These are phyloP conservation scores for Trichoderma hamatum DNA, from an alignment of 2,329 filamentous ascomycete genomes.

Conservation along the genomic window DNA sequence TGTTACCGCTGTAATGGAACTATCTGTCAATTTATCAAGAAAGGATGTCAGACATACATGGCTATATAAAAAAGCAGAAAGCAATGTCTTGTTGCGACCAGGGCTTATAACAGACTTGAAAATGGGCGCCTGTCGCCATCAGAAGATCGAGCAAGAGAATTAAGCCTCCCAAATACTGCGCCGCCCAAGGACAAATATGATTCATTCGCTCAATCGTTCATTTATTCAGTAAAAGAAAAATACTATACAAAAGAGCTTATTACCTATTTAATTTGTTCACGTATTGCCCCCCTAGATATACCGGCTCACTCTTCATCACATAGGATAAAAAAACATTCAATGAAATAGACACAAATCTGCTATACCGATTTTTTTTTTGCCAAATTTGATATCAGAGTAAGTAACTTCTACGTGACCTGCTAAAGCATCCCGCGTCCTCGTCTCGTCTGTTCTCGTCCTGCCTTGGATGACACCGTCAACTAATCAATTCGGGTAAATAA, in stretches of 20 bases:
- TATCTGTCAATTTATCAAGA: not conserved
- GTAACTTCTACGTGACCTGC: slow-evolving; percentile 1
- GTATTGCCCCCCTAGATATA: not conserved
- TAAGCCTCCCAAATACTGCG: not conserved
- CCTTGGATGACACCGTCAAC: not conserved
- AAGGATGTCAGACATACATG: not conserved
- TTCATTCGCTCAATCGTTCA: not conserved
- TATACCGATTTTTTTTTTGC: slow-evolving; percentile 19
- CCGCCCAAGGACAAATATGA: not conserved
- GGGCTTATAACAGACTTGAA: not conserved
- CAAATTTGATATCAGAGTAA: slow-evolving; percentile 20
- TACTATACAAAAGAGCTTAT: not conserved
- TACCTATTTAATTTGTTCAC: not conserved
- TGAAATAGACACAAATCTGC: slow-evolving; percentile 8
- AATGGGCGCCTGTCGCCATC: not conserved
- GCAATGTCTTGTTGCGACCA: not conserved
- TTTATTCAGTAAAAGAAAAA: not conserved
- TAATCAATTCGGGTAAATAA: not conserved
- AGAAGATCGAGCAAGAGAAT: not conserved
- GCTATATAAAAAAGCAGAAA: not conserved
- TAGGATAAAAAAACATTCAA: not conserved
- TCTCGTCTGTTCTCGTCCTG: not conserved
- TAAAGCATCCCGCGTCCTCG: not conserved
- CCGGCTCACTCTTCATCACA: slow-evolving; percentile 6
- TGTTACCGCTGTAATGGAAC: not conserved